These are phyloP conservation scores for Floccularia luteovirens DNA, from an alignment of 768 basidiomycete genomes.

Conservation along the genomic window DNA sequence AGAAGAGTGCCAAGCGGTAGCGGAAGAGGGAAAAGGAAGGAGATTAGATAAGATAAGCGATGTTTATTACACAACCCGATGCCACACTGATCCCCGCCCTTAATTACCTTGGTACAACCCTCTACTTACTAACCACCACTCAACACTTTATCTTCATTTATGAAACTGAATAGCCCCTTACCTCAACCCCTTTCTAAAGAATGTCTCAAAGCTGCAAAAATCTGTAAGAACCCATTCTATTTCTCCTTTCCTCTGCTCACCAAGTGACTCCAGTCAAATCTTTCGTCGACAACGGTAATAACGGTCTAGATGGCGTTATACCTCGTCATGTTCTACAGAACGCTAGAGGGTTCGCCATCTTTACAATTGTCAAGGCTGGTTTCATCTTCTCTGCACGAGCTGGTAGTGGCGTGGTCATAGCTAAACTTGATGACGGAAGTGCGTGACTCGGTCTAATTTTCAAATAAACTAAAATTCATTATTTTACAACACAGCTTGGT, in stretches of 20 bases:
- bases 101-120: no score
- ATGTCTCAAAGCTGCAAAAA: conserved; percentile 82
- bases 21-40: no score
- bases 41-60: no score
- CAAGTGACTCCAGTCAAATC: conserved; percentile 54
- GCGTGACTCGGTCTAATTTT: conserved; percentile 21
- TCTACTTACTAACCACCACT: conserved; percentile 2
- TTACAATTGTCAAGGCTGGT: conserved; percentile 79
- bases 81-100: no score
- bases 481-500: conserved; percentile 57
- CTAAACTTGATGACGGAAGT: conserved; percentile 76
- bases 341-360: conserved; percentile 79
- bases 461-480: conserved; percentile 1
- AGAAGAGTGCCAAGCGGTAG: no score
- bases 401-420: conserved; percentile 86
- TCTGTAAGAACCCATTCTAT: conserved; percentile 46
- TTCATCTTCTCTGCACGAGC: conserved; percentile 72
- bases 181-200: conserved; percentile 70
- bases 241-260: conserved; percentile 3
- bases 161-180: conserved; percentile 42
- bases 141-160: conserved; percentile 16
- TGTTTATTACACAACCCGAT: no score
- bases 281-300: conserved; percentile 75
- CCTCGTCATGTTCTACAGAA: conserved; percentile 41
- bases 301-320: conserved; percentile 74